These are phyloP conservation scores for Phialophora expanda DNA, from an alignment of 2,329 filamentous ascomycete species.

Conservation along the genomic window DNA sequence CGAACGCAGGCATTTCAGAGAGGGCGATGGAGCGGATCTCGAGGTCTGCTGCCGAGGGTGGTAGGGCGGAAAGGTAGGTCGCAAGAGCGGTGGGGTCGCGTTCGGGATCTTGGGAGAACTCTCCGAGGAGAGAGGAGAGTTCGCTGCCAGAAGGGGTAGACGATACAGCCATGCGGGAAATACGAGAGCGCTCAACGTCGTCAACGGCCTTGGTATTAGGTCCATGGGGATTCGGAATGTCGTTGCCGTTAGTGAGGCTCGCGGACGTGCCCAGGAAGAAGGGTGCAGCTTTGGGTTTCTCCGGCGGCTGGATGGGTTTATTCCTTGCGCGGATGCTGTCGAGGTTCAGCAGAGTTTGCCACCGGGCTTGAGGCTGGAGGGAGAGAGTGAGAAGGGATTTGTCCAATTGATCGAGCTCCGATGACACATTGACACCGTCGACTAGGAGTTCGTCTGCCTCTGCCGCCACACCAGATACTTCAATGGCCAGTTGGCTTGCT, in stretches of 20 bases:
- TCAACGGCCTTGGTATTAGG: constrained; percentile 43
- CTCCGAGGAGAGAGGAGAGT: constrained; percentile 11
- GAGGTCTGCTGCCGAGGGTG: constrained; percentile 84
- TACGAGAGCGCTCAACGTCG: constrained; percentile 65
- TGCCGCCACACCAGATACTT: constrained; percentile 48
- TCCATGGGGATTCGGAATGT: constrained; percentile 10
- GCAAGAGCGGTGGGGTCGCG: constrained; percentile 72
- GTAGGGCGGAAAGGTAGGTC: constrained; percentile 76
- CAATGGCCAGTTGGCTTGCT: constrained; percentile 74
- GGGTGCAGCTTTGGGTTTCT: constrained; percentile 89
- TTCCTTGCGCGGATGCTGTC: constrained; percentile 91
- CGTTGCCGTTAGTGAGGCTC: constrained; percentile 38
- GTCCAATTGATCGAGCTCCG: constrained; percentile 74
- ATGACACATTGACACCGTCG: constrained; percentile 53
- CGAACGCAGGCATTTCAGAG: constrained; percentile 79
- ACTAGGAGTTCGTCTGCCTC: constrained; percentile 54
- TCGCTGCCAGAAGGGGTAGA: not conserved
- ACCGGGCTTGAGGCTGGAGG: constrained; percentile 84
- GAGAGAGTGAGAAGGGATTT: constrained; percentile 85
- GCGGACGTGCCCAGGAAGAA: constrained; percentile 82
- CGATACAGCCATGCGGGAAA: constrained; percentile 65
- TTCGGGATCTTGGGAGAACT: not conserved
- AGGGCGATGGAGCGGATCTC: constrained; percentile 83
- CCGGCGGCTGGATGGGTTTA: constrained; percentile 89
- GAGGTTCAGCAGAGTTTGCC: constrained; percentile 92